A percentile compares a stretch with the other conserved stretches of the same genome.
phyloP scores from a whole-genome alignment of 1,284 basidiomycete genomes.

The Leccinum holopus region DNA sequence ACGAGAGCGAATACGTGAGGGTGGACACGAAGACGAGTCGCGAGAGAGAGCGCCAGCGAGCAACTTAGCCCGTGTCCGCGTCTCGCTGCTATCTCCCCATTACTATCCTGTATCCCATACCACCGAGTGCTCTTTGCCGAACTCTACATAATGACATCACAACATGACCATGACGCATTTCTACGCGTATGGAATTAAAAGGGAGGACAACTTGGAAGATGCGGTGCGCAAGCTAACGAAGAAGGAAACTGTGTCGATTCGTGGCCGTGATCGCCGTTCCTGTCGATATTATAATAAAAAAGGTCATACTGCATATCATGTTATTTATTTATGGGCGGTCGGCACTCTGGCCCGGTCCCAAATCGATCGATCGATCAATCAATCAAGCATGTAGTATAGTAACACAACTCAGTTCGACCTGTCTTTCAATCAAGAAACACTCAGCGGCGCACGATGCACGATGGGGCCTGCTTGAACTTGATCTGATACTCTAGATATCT shows the following conservation, averaged over 20 bases:
- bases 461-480: too few relatives aligned
- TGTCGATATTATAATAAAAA: not conserved
- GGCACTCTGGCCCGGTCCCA: not conserved
- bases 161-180: not conserved
- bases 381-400: too few relatives aligned
- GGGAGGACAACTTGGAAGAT: not conserved
- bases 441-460: too few relatives aligned
- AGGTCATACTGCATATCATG: not conserved
- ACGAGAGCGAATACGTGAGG: conserved; percentile 80
- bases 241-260: not conserved
- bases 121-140: not conserved
- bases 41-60: conserved; percentile 36
- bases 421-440: too few relatives aligned
- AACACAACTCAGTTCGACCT: too few relatives aligned
- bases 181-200: not conserved
- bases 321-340: too few relatives aligned
- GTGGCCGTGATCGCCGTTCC: not conserved
- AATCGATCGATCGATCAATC: too few relatives aligned
- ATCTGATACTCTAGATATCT: too few relatives aligned
- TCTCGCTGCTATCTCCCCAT: not conserved
- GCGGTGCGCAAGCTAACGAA: not conserved
- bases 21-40: conserved; percentile 74
- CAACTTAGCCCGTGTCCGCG: conserved; percentile 12
- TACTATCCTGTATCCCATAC: conserved; percentile 9
- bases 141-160: conserved; percentile 4